Conservation (phyloP, 305 asterid species). For the Rubia tinctorum region DNA sequence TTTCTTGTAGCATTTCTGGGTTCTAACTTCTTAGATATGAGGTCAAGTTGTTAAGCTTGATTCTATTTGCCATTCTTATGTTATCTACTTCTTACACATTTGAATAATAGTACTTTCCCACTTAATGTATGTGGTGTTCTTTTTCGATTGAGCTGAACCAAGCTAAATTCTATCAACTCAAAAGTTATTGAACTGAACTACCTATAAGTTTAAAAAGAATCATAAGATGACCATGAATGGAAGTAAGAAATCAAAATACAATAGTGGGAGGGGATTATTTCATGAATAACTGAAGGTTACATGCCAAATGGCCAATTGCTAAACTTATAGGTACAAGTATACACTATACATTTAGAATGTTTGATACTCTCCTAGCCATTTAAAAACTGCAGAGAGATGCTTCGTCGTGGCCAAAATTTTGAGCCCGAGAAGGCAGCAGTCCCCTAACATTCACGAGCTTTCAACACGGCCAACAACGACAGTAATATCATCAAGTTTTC, state of each 20-base stretch:
- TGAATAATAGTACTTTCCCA: neutral
- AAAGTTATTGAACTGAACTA: too few species aligned
- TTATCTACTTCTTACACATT: neutral
- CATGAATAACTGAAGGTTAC: neutral
- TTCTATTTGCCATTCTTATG: neutral
- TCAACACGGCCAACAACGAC: slow-evolving; percentile 65
- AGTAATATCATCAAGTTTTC: slow-evolving; percentile 78
- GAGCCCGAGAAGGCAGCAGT: neutral
- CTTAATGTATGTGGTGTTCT: neutral
- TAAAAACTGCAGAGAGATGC: neutral
- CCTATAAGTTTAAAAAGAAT: too few species aligned
- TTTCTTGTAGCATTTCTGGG: neutral
- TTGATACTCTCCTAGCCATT: neutral
- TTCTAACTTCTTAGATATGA: neutral
- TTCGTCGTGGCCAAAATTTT: neutral
- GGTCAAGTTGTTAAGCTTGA: neutral
- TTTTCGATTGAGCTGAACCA: too few species aligned
- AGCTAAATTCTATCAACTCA: too few species aligned
- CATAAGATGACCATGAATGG: too few species aligned
- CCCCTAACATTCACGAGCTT: slow-evolving; percentile 26
- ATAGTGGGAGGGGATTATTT: too few species aligned
- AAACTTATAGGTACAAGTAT: neutral
- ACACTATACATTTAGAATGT: neutral
- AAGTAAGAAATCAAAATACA: neutral
- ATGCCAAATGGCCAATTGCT: neutral